Percentiles rank a stretch among this genome's conserved stretches.
These are phyloP conservation scores for Macrolepiota dolichaula DNA, from an alignment of 768 basidiomycete species.

Conservation along the genomic window DNA sequence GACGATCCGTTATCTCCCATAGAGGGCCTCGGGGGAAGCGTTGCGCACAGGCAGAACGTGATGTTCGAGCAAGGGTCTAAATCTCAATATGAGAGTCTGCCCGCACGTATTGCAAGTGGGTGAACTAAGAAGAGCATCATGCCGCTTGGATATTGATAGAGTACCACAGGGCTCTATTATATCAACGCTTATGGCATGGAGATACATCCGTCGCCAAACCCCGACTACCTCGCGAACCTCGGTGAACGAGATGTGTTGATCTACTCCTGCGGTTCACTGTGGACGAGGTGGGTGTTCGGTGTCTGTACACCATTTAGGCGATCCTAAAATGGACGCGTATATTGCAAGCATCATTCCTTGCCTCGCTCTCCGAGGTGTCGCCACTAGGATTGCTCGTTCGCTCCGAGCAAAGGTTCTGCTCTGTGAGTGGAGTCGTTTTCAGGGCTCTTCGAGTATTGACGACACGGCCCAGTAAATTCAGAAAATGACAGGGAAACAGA, in stretches of 20 bases:
- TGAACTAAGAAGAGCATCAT: constrained; percentile 8
- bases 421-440: constrained; percentile 42
- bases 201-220: constrained; percentile 87
- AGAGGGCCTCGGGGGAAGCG: constrained; percentile 51
- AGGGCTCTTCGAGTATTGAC: not conserved
- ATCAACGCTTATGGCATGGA: constrained; percentile 91
- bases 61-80: constrained; percentile 60
- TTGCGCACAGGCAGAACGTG: constrained; percentile 53
- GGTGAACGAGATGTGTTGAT: constrained; percentile 64
- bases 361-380: constrained; percentile 80
- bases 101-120: constrained; percentile 62
- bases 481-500: constrained; percentile 89
- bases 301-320: not conserved
- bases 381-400: constrained; percentile 72
- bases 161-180: constrained; percentile 65
- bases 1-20: constrained; percentile 40
- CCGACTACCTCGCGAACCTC: constrained; percentile 68
- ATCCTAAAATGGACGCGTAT: not conserved
- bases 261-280: constrained; percentile 92
- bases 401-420: constrained; percentile 84
- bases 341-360: constrained; percentile 82
- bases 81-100: constrained; percentile 50
- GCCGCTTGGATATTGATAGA: not conserved
- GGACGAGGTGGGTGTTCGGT: constrained; percentile 67
- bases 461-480: constrained; percentile 61